A percentile compares a stretch with the other conserved stretches of the same genome.
phyloP scores from a whole-genome alignment of 2,329 filamentous ascomycete species.

The Lachnellula hyalina region DNA sequence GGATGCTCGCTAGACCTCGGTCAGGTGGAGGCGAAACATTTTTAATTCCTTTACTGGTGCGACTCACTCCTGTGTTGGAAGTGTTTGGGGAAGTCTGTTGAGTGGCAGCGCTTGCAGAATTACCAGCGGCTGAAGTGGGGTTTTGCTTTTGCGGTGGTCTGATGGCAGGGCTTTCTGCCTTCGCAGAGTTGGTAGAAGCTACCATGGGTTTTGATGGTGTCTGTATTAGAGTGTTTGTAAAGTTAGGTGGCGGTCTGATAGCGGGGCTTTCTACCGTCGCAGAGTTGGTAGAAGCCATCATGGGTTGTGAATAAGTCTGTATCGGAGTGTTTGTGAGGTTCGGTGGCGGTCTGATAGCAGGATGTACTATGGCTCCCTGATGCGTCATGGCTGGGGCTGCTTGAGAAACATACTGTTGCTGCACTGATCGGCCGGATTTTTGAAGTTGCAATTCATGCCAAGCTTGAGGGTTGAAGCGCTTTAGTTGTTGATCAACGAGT shows the following conservation, averaged over 20 bases:
- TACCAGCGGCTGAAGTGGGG: no score
- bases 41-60: not conserved
- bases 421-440: not conserved
- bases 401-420: no score
- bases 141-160: not conserved
- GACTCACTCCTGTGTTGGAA: not conserved
- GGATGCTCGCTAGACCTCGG: not conserved
- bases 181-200: not conserved
- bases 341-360: not conserved
- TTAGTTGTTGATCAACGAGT: slow-evolving; percentile 31
- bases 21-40: not conserved
- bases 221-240: not conserved
- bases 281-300: not conserved
- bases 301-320: not conserved
- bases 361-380: not conserved
- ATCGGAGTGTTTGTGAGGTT: not conserved
- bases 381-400: no score
- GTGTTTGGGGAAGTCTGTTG: not conserved
- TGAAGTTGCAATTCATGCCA: slow-evolving; percentile 2
- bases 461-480: slow-evolving; percentile 23
- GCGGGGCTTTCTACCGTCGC: not conserved
- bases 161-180: not conserved
- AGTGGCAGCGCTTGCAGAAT: not conserved
- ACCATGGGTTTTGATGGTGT: not conserved
- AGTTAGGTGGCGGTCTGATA: not conserved